Base-by-base conservation (phyloP, 495 filamentous ascomycete species). In the Penicillium fimorum region DNA sequence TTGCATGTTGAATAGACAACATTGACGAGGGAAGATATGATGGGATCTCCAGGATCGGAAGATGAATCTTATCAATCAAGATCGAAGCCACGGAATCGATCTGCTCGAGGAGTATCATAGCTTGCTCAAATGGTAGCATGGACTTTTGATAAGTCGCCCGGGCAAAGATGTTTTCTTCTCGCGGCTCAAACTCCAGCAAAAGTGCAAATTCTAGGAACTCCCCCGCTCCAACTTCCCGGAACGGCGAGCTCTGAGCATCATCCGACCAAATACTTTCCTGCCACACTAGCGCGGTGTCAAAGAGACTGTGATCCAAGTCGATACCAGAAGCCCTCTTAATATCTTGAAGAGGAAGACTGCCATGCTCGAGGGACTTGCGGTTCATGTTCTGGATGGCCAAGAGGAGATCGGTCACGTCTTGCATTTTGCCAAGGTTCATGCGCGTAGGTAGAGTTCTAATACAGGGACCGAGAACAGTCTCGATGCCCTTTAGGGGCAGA, bases 181-280 rank as follows among this genome's bases (percentile, higher is more conserved):
- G 56, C 0, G 90, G 90, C 59, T 87, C 83, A 25, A 92, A 69
- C 63, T 93, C 90, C 5, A 95, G 58, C 30, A 89, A 76, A 3
- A 94, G 68, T 27, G 82, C 83, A 47, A 89, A 90, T 62, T 93
- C 90, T 30, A 92, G 73, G 48, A 79, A 80, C 59, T 94, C 90
- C 11, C 71, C 74, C 46, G 80, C 79, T 47, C 76, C 77, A 2
- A 84, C 66, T 48, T 84, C 69, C 20, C 49, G 60, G 12, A 91
- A 75, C 8, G 60, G 27, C 11, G 58, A 47, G 18, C 57, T 40
- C 2, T 58, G 54, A 0, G 63, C 59, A 12, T 70, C 63, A 13
- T 71, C 63, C 15, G 65, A 75, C 38, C 78, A 62, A 10, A 85
- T 68, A 2, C 83, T 85, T 64, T 93, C 84, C 56, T 95, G 90